Evolutionary conservation across 805 yeast genomes (phyloP).

Genomic region (Candida piceae): DNA sequence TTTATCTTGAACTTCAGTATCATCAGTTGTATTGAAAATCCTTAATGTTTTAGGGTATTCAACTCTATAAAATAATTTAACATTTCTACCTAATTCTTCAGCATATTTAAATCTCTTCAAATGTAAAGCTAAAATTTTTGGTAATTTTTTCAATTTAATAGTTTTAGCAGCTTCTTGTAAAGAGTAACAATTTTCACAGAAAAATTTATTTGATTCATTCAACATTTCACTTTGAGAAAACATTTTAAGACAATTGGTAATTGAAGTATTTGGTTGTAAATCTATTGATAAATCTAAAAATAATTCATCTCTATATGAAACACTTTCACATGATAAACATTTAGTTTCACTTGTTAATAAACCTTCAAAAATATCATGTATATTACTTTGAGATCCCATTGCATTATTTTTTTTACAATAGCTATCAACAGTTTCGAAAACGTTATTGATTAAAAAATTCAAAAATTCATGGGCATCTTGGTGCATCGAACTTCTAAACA

Average conservation of each 20-base stretch:
- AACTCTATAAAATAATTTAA: constrained; percentile 81
- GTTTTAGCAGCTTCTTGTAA: constrained; percentile 92
- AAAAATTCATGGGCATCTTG: constrained; percentile 98
- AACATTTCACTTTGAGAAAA: constrained; percentile 84
- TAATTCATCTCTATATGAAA: constrained; percentile 76
- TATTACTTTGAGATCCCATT: constrained; percentile 1
- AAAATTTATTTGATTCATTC: constrained; percentile 83
- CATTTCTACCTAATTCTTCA: constrained; percentile 74
- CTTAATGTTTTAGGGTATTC: constrained; percentile 71
- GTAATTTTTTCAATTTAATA: constrained; percentile 72
- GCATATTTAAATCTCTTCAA: constrained; percentile 89
- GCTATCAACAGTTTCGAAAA: constrained; percentile 47
- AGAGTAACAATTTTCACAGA: constrained; percentile 85
- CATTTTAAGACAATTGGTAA: constrained; percentile 73
- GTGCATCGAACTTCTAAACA: constrained; percentile 89
- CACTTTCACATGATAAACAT: constrained; percentile 83
- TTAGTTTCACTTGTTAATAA: constrained; percentile 78
- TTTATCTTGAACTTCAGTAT: constrained; percentile 44
- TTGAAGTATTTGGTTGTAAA: constrained; percentile 65
- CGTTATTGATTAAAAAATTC: constrained; percentile 73
- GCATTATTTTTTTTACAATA: constrained; percentile 16
- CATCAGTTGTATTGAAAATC: constrained; percentile 63
- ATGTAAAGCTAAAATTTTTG: constrained; percentile 76
- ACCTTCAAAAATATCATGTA: constrained; percentile 79
- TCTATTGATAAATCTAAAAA: constrained; percentile 87